Conservation (phyloP, 2,329 filamentous ascomycete species). For the Periconia sp. region DNA sequence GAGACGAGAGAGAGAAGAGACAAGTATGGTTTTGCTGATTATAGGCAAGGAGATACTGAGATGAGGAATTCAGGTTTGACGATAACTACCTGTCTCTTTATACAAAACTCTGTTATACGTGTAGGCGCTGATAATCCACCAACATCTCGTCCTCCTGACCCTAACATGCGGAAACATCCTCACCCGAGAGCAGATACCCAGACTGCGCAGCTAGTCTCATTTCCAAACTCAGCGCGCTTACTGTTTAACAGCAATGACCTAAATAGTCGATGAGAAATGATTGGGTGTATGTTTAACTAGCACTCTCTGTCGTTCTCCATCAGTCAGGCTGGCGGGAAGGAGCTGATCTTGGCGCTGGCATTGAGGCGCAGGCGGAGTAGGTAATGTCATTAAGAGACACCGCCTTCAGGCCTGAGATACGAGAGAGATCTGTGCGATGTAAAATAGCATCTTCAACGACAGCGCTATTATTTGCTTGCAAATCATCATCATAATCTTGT, state of each 20-base stretch:
- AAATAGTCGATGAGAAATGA: too few relatives aligned
- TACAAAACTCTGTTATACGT: too few relatives aligned
- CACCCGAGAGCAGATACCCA: too few relatives aligned
- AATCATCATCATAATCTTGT: too few relatives aligned
- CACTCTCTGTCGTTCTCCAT: too few relatives aligned
- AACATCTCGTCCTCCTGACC: slow-evolving; percentile 1
- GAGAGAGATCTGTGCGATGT: slow-evolving; percentile 6
- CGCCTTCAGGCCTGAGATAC: slow-evolving; percentile 1
- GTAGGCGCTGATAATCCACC: neutral
- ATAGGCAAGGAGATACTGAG: slow-evolving; percentile 34
- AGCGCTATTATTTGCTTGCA: neutral
- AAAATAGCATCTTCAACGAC: slow-evolving; percentile 4
- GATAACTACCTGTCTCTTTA: slow-evolving; percentile 28
- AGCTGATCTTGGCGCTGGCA: slow-evolving; percentile 11
- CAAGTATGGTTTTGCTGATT: slow-evolving; percentile 32
- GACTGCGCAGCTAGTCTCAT: too few relatives aligned
- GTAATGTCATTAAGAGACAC: neutral
- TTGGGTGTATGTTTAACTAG: slow-evolving; percentile 14
- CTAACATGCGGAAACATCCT: neutral
- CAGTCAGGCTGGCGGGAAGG: slow-evolving; percentile 8
- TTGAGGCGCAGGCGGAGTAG: slow-evolving; percentile 8
- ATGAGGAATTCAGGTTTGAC: slow-evolving; percentile 8
- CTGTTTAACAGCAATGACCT: too few relatives aligned
- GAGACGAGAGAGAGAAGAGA: slow-evolving; percentile 23
- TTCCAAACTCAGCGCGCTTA: too few relatives aligned